Conservation (phyloP, 495 filamentous ascomycete genomes). For the Hyaloscypha hepaticicola region DNA sequence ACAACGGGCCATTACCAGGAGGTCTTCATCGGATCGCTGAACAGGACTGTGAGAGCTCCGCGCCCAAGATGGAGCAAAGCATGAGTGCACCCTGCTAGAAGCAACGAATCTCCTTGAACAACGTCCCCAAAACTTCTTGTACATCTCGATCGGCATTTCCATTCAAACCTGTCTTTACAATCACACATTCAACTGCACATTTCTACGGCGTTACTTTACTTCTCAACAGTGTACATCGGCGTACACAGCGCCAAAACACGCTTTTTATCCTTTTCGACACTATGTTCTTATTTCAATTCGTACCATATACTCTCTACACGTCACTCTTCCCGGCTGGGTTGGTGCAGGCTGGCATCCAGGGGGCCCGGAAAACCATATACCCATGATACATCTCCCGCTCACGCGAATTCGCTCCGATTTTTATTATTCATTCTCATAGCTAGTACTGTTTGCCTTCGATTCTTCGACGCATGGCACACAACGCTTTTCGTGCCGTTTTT, state of each 20-base stretch:
- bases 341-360: conserved; percentile 11
- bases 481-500: conserved; percentile 4
- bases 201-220: conserved; percentile 20
- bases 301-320: conserved; percentile 14
- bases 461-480: not conserved
- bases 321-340: conserved; percentile 13
- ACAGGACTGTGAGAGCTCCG: conserved; percentile 49
- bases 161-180: conserved; percentile 22
- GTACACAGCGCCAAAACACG: conserved; percentile 17
- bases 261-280: not conserved
- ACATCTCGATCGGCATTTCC: conserved; percentile 17
- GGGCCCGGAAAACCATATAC: conserved; percentile 27
- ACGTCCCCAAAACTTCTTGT: conserved; percentile 16
- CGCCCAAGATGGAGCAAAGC: conserved; percentile 54
- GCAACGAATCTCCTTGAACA: not conserved
- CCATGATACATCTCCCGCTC: conserved; percentile 27
- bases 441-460: not conserved
- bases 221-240: conserved; percentile 24
- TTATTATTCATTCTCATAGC: conserved; percentile 4
- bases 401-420: conserved; percentile 26
- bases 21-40: conserved; percentile 68
- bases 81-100: conserved; percentile 31
- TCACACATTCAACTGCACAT: conserved; percentile 16
- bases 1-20: conserved; percentile 56
- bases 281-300: conserved; percentile 26